Base-by-base conservation (phyloP, 805 yeast genomes). In the Yarrowia yakushimensis region DNA sequence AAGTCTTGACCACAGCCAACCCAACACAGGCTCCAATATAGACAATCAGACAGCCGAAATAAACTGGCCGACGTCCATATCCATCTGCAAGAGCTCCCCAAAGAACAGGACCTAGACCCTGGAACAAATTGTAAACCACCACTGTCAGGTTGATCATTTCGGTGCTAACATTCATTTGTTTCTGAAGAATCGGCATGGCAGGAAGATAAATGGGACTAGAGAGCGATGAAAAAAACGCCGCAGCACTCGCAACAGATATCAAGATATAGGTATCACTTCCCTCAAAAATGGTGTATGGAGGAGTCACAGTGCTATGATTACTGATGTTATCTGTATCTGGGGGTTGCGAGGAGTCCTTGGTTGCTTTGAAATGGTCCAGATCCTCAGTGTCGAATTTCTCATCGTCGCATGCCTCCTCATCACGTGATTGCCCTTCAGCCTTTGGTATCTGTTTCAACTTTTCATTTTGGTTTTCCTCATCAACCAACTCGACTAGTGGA, bases 151-250 rank as follows among this genome's bases (percentile, higher is more conserved):
- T 88, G 63, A 85, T 83, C 57, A 78, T 73, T 59, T 83, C 85
- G 50, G 82, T 82, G 2, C 84, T 68, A 7, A 86, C 81, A 46
- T 78, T 54, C 67, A 90, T 88, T 27, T 83, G 71, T 0, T 71
- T 66, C 50, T 84, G 81, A 5, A 91, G 74, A 6, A 79, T 77
- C 0, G 85, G 82, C 23, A 90, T 73, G 0, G 90, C 90, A 0
- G 96, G 96, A 73, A 88, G 86, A 70, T 88, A 90, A 12, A 90
- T 88, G 0, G 96, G 88, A 66, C 86, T 82, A 0, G 92, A 84
- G 2, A 88, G 76, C 0, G 94, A 77, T 1, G 96, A 88, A 36
- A 52, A 52, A 9, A 52, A 52, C 2, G 59, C 59, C 0, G 59
- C 59, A 2, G 59, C 43, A 25, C 59, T 25, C 4, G 59, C 59